phyloP scores from a whole-genome alignment of 140 eudicot species.

The Stevia rebaudiana region DNA sequence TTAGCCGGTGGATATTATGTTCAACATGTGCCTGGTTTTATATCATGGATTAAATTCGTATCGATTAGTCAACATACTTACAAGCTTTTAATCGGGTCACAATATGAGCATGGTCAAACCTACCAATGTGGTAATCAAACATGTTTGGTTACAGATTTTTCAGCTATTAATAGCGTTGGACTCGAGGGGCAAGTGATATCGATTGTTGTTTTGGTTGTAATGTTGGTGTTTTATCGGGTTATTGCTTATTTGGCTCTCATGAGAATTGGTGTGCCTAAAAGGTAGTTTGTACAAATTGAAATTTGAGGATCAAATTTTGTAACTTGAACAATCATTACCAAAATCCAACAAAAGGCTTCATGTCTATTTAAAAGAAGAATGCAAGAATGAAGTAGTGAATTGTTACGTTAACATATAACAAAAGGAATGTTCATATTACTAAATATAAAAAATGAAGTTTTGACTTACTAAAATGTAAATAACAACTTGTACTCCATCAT shows the following conservation, averaged over 20 bases:
- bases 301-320: neutral
- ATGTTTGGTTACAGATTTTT: constrained; percentile 69
- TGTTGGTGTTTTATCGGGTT: constrained; percentile 62
- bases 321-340: too few species aligned
- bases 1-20: constrained; percentile 75
- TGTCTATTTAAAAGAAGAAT: too few species aligned
- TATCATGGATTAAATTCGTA: constrained; percentile 66
- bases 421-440: too few species aligned
- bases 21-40: constrained; percentile 73
- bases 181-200: constrained; percentile 41
- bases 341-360: too few species aligned
- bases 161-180: constrained; percentile 55
- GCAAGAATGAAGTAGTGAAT: too few species aligned
- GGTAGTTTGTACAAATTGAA: constrained; percentile 9
- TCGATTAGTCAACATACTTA: constrained; percentile 54
- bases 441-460: too few species aligned
- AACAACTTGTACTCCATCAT: too few species aligned
- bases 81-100: constrained; percentile 63
- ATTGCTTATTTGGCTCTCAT: constrained; percentile 78
- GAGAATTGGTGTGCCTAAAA: constrained; percentile 60
- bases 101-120: constrained; percentile 47
- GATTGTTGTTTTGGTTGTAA: constrained; percentile 38
- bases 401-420: too few species aligned
- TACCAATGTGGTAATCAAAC: constrained; percentile 50
- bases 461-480: too few species aligned